Percentiles rank a stretch among this genome's conserved stretches.
These are phyloP conservation scores for Porcisia hertigi DNA, from an alignment of 208 protist genomes.

Conservation along the genomic window DNA sequence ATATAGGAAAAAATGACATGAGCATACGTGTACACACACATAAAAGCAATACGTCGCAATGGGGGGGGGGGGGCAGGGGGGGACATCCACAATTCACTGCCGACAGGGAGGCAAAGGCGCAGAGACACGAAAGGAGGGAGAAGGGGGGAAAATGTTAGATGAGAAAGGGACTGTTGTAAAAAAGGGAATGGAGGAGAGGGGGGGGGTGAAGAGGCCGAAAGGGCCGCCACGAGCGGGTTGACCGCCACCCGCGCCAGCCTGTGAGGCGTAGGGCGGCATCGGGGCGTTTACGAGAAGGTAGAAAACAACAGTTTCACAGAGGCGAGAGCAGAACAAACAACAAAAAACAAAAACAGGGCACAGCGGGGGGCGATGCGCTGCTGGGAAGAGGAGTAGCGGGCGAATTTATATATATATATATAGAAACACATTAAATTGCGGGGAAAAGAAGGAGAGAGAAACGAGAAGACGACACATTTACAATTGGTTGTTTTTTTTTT, in stretches of 20 bases:
- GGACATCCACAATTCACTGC: too few relatives aligned
- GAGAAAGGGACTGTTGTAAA: neutral
- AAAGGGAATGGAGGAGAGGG: too few relatives aligned
- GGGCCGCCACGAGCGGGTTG: too few relatives aligned
- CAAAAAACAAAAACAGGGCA: neutral
- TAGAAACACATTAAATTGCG: neutral
- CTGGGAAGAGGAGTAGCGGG: neutral
- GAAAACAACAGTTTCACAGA: neutral
- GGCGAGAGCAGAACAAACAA: constrained; percentile 4
- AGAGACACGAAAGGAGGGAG: neutral
- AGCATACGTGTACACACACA: neutral
- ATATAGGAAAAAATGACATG: neutral
- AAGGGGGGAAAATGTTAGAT: neutral
- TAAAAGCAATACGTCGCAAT: neutral
- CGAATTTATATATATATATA: neutral
- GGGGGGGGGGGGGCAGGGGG: neutral
- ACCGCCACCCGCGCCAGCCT: neutral
- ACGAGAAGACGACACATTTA: too few relatives aligned
- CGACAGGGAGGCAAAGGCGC: neutral
- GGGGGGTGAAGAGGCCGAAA: too few relatives aligned
- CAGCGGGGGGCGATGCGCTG: neutral
- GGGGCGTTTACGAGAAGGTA: neutral
- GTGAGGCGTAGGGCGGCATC: neutral
- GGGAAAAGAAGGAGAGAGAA: neutral
- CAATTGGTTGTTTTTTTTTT: too few relatives aligned